Base-by-base conservation (phyloP, 2,329 filamentous ascomycete genomes). In the Fusarium algeriense region DNA sequence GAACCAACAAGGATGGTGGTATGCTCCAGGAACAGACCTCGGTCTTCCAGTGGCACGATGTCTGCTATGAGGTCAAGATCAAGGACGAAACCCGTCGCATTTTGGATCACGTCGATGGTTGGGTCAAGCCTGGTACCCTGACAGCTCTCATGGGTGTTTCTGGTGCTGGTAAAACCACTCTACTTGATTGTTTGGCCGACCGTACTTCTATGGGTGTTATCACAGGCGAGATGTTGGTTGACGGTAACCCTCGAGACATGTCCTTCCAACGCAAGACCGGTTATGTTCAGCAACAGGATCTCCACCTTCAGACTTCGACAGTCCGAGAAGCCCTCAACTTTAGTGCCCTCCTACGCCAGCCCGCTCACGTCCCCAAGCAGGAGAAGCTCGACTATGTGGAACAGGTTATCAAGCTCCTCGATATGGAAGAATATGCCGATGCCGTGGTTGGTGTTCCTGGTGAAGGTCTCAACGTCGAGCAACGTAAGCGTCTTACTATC, bases 261-360 rank as follows among this genome's bases (percentile, higher is more conserved):
- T 94, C 92, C 0, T 97, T 97, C 87, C 94, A 97, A 80, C 92
- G 94, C 71, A 96, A 95, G 83, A 97, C 93, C 0, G 94, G 94
- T 52, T 97, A 97, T 75, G 94, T 95, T 38, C 93, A 97, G 78
- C 95, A 97, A 80, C 94, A 97, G 79, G 95, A 98, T 87, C 86
- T 97, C 17, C 95, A 97, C 79, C 85, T 97, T 45, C 86, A 91
- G 49, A 97, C 94, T 0, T 90, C 91, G 1, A 97, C 95, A 2
- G 94, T 97, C 41, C 91, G 95, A 67, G 95, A 98, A 81, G 94
- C 94, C 12, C 86, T 98, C 37, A 89, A 89, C 75, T 98, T 98
- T 81, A 94, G 91, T 76, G 95, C 95, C 26, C 80, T 95, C 11
- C 90, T 98, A 43, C 92, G 95, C 67, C 95, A 97, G 77, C 94